Percentiles rank a stretch among this genome's conserved stretches.
These are phyloP conservation scores for Rosa hybrid DNA, from an alignment of 331 rosid genomes.

Conservation along the genomic window DNA sequence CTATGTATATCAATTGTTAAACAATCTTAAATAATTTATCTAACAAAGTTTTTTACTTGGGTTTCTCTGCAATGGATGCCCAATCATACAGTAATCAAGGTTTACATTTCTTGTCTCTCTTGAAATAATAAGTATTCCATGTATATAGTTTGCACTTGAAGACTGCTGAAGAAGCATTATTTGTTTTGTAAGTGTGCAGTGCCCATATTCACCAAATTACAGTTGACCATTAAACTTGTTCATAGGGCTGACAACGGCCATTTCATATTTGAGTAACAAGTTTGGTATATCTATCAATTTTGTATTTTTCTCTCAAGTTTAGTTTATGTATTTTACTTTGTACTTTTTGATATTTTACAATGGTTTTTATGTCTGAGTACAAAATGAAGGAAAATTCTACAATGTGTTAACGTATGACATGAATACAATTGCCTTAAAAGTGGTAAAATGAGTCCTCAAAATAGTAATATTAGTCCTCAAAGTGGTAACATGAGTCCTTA, in stretches of 20 bases:
- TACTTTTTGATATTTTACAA: no score
- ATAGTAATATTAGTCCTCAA: no score
- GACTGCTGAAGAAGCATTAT: not conserved
- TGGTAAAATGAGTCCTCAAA: no score
- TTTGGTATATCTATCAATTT: no score
- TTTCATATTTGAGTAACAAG: no score
- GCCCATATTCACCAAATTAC: constrained; percentile 47
- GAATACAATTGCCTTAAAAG: no score
- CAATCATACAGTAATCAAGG: constrained; percentile 41
- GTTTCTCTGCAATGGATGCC: constrained; percentile 23
- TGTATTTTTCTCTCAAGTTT: no score
- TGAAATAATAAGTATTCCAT: not conserved
- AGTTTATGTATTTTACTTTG: no score
- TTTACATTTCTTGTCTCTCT: constrained; percentile 15
- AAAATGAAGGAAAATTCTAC: no score
- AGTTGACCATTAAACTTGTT: constrained; percentile 39
- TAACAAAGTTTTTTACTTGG: constrained; percentile 16
- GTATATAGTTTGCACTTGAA: not conserved
- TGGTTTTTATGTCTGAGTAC: no score
- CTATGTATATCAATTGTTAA: not conserved
- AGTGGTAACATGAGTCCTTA: no score
- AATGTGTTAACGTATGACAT: no score
- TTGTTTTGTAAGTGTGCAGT: constrained; percentile 32
- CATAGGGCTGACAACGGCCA: constrained; percentile 42
- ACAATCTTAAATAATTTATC: not conserved